These are phyloP conservation scores for Clonostachys sp. DNA, from an alignment of 2,329 filamentous ascomycete species.

Conservation along the genomic window DNA sequence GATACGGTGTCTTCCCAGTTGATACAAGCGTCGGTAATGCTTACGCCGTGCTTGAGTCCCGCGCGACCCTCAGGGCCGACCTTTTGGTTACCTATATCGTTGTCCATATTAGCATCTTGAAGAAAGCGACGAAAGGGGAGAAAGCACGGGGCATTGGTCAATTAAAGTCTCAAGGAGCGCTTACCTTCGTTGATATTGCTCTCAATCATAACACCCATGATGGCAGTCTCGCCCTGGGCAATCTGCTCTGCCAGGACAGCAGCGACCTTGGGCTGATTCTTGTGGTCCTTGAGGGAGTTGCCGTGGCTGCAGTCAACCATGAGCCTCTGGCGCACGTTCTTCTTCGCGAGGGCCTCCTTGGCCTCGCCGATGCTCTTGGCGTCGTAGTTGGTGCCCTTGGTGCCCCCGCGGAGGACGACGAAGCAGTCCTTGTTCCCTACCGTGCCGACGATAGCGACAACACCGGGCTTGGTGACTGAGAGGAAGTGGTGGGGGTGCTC, in stretches of 20 bases:
- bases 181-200: slow-evolving; percentile 90
- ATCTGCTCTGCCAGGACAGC: slow-evolving; percentile 80
- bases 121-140: background rate
- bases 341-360: slow-evolving; percentile 72
- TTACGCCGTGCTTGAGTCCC: slow-evolving; percentile 87
- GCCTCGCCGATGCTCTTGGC: slow-evolving; percentile 77
- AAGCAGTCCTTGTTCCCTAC: slow-evolving; percentile 96
- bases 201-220: slow-evolving; percentile 99
- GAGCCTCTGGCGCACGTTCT: slow-evolving; percentile 69
- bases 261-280: slow-evolving; percentile 94
- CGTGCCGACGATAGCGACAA: slow-evolving; percentile 92
- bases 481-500: slow-evolving; percentile 94
- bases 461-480: slow-evolving; percentile 92
- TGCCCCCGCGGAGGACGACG: slow-evolving; percentile 89
- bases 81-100: slow-evolving; percentile 70
- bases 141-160: background rate
- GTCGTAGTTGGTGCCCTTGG: slow-evolving; percentile 92
- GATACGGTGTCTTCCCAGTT: slow-evolving; percentile 84
- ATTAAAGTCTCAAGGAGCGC: slow-evolving; percentile 9
- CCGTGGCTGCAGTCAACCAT: slow-evolving; percentile 99
- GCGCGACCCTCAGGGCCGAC: slow-evolving; percentile 81
- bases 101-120: background rate
- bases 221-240: slow-evolving; percentile 72
- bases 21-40: slow-evolving; percentile 97
- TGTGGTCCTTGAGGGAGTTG: slow-evolving; percentile 93